phyloP scores from a whole-genome alignment of 1,284 basidiomycete species.

The Sanghuangporus baumii region DNA sequence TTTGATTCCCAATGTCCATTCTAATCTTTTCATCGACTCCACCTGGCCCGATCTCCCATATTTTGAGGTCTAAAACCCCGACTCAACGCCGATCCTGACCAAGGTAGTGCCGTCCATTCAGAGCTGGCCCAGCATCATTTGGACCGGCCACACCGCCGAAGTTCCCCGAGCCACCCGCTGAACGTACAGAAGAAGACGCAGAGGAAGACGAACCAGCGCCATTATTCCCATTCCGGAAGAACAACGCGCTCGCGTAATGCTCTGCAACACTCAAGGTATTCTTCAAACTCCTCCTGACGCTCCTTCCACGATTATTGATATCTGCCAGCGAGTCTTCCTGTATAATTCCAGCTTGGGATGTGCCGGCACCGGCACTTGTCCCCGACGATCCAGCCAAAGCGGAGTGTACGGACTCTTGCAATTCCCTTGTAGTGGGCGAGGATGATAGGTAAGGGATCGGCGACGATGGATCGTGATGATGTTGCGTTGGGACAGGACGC shows the following conservation, averaged over 20 bases:
- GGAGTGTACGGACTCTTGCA: slow-evolving; percentile 39
- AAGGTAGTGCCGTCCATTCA: neutral
- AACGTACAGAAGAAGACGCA: neutral
- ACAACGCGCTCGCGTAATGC: slow-evolving; percentile 55
- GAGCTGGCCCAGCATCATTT: neutral
- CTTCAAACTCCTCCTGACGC: slow-evolving; percentile 56
- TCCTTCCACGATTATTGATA: slow-evolving; percentile 43
- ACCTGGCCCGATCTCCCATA: too few relatives aligned
- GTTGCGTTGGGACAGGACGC: slow-evolving; percentile 23
- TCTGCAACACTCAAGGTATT: slow-evolving; percentile 64
- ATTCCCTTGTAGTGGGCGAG: slow-evolving; percentile 31
- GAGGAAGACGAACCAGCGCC: neutral
- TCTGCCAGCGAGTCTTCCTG: slow-evolving; percentile 22
- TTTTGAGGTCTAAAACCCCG: too few relatives aligned
- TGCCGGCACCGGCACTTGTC: neutral
- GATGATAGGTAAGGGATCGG: slow-evolving; percentile 23
- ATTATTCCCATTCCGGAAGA: slow-evolving; percentile 40
- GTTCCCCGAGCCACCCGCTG: neutral
- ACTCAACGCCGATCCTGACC: too few relatives aligned
- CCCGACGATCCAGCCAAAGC: slow-evolving; percentile 28
- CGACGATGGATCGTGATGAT: slow-evolving; percentile 12
- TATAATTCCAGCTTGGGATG: slow-evolving; percentile 23
- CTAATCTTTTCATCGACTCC: too few relatives aligned
- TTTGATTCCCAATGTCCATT: too few relatives aligned
- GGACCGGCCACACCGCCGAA: neutral